Conservation (phyloP, 106 monocot genomes). For the Hemerocallis citrina region DNA sequence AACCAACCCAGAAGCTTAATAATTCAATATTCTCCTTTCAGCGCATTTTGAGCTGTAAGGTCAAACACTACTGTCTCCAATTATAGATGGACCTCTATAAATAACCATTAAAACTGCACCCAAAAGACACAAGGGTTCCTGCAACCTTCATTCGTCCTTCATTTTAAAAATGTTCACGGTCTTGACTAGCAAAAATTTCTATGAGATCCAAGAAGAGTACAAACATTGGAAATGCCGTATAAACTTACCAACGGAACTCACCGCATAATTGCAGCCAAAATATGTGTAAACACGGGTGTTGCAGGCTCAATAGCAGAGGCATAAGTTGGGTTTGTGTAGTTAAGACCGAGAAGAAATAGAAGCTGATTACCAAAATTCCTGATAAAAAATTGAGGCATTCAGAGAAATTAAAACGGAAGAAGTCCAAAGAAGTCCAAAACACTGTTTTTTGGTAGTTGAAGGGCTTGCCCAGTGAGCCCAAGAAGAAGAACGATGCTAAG, state of each 20-base stretch:
- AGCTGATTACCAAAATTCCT: conserved; percentile 94
- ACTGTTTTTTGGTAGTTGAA: too few species aligned
- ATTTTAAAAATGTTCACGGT: conserved; percentile 42
- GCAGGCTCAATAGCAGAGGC: conserved; percentile 83
- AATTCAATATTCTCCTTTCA: too few species aligned
- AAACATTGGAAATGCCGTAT: not conserved
- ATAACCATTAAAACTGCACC: conserved; percentile 73
- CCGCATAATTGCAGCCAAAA: conserved; percentile 62
- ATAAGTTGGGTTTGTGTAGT: conserved; percentile 80
- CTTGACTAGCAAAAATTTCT: conserved; percentile 41
- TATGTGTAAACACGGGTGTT: conserved; percentile 83
- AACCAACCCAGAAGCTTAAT: too few species aligned
- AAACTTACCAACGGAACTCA: not conserved
- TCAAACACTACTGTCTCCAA: conserved; percentile 22
- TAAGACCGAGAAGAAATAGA: conserved; percentile 72
- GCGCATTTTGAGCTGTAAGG: conserved; percentile 12
- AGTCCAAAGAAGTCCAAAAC: not conserved
- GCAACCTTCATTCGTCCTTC: conserved; percentile 56
- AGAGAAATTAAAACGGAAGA: too few species aligned
- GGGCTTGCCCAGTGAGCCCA: conserved; percentile 70
- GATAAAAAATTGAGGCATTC: not conserved
- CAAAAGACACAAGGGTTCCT: conserved; percentile 51
- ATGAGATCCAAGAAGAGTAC: not conserved
- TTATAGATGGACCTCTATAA: conserved; percentile 61
- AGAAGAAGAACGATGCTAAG: conserved; percentile 60